Conservation (phyloP, 139 green algal genomes). For the Ostreobium quekettii region DNA sequence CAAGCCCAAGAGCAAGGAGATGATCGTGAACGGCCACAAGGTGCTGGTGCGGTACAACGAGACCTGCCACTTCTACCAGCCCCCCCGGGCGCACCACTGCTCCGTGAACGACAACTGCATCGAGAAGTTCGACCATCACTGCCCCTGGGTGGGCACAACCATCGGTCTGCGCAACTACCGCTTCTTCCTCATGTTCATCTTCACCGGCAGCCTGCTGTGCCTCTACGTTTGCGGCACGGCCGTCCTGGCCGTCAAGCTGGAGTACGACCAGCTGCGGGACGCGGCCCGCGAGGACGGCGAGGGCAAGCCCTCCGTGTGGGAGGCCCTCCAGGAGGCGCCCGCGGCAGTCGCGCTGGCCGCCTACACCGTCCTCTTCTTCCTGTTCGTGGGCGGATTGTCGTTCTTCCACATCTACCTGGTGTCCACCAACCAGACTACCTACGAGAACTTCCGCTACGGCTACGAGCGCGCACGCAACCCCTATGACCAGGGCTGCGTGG, state of each 20-base stretch:
- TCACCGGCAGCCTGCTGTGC: slow-evolving; percentile 70
- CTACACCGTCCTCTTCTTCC: slow-evolving; percentile 73
- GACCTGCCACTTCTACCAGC: slow-evolving; percentile 85
- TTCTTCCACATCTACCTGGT: slow-evolving; percentile 90
- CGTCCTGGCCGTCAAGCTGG: slow-evolving; percentile 49
- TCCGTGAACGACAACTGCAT: slow-evolving; percentile 97
- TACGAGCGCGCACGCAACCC: slow-evolving; percentile 16
- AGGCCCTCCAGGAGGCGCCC: slow-evolving; percentile 6
- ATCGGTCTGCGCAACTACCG: slow-evolving; percentile 91
- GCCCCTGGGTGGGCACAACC: slow-evolving; percentile 93
- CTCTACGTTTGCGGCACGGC: slow-evolving; percentile 67
- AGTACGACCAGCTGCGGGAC: slow-evolving; percentile 36
- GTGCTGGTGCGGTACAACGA: slow-evolving; percentile 71
- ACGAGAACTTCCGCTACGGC: slow-evolving; percentile 63
- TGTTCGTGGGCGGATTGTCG: slow-evolving; percentile 87
- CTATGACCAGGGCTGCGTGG: slow-evolving; percentile 12
- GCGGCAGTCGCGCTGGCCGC: slow-evolving; percentile 42
- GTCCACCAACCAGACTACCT: slow-evolving; percentile 89
- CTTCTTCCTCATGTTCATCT: slow-evolving; percentile 91
- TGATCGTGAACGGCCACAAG: slow-evolving; percentile 52
- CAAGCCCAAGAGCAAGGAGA: slow-evolving; percentile 38
- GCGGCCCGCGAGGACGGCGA: slow-evolving; percentile 19
- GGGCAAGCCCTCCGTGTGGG: slow-evolving; percentile 15
- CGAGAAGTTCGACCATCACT: slow-evolving; percentile 97
- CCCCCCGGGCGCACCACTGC: slow-evolving; percentile 89